A percentile compares a stretch with the other conserved stretches of the same genome.
Conservation (phyloP, 192 early-diverging fungal genomes). For the Diversispora eburnea region DNA sequence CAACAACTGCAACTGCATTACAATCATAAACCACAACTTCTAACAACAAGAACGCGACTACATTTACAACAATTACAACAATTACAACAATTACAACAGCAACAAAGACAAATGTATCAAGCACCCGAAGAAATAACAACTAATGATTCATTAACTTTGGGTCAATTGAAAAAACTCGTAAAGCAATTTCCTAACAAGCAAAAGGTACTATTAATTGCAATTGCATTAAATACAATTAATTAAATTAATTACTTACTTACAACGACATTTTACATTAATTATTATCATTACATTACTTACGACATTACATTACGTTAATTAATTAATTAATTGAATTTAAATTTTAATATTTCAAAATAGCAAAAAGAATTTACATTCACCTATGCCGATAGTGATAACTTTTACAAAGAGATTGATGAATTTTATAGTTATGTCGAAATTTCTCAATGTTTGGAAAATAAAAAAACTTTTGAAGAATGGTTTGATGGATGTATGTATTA, state of each 20-base stretch:
- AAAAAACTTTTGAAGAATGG: constrained; percentile 37
- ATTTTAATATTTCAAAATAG: constrained; percentile 3
- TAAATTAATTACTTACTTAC: neutral
- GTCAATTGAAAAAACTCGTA: constrained; percentile 52
- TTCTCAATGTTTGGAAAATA: constrained; percentile 40
- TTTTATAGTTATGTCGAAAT: constrained; percentile 56
- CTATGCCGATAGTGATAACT: constrained; percentile 50
- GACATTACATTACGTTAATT: too few relatives aligned
- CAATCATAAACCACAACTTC: too few relatives aligned
- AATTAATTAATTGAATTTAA: neutral
- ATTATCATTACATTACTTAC: too few relatives aligned
- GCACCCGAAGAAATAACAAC: too few relatives aligned
- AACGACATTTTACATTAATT: neutral
- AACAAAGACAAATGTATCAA: too few relatives aligned
- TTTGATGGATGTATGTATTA: constrained; percentile 38
- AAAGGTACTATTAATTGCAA: constrained; percentile 36
- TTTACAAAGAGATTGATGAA: constrained; percentile 54
- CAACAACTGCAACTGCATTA: too few relatives aligned
- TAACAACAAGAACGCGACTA: too few relatives aligned
- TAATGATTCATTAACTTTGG: constrained; percentile 48
- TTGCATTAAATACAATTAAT: neutral
- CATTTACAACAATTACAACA: too few relatives aligned
- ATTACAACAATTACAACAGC: too few relatives aligned
- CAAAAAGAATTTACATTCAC: constrained; percentile 45
- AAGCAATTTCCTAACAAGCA: constrained; percentile 48